Evolutionary conservation across 192 early-diverging fungal genomes (phyloP), one percentile per base, ranked within the genome.

Genomic region (Podochytrium sp.): DNA sequence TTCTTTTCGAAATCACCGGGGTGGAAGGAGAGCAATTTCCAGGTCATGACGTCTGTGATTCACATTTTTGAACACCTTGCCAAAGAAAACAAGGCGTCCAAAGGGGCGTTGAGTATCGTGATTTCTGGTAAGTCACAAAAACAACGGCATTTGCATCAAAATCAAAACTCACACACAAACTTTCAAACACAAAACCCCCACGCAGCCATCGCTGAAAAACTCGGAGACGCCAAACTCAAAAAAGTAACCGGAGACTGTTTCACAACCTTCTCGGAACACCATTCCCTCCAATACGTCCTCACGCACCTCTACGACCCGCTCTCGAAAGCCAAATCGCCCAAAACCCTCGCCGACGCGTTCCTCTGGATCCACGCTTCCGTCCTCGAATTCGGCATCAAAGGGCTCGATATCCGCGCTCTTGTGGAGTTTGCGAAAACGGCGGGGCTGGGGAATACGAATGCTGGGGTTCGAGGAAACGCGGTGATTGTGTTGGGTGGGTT

Each of bases 1-100:
- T 86, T 89, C 59, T 77, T 99, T 30, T 78, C 85, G 7, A 91
- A 92, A 49, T 94, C 92, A 34, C 95, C 95, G 0, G 96, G 96
- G 2, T 97, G 93, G 93, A 98, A 98, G 79, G 97, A 99, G 75
- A 94, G 87, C 84, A 99, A 99, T 81, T 98, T 98, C 77, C 96
- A 99, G 69, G 91, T 96, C 35, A 91, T 86, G 58, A 79, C 85
- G 4, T 91, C 89, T 16, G 82, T 94, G 60, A 90, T 93, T 77
- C 86, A 90, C 65, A 80, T 91, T 0, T 88, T 96, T 64, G 86
- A 93, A 65, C 80, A 87, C 39, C 82, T 94, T 65, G 89, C 93
- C 33, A 68, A 77, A 23, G 81, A 35, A 35, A 18, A 18, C 42
- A 52, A 55, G 7, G 66, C 66, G 12, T 55, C 40, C 76, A 65